Evolutionary conservation across 1,139 yeast genomes (phyloP).

Genomic region (Sugiyamaella castrensis): DNA sequence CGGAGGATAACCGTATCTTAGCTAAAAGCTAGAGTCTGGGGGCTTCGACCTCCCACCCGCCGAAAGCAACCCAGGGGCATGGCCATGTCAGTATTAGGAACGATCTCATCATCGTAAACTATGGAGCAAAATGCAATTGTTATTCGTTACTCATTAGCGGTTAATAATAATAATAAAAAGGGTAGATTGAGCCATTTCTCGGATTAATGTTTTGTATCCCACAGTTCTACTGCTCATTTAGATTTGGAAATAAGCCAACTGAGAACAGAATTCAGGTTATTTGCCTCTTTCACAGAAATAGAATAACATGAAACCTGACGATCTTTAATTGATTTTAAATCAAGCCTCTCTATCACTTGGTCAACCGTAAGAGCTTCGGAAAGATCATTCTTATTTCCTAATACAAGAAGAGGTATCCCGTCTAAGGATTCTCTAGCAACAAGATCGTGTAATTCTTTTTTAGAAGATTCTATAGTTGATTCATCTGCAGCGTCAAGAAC

Average conservation of each 20-base stretch:
- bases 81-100: too few relatives aligned
- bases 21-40: too few relatives aligned
- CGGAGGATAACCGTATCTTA: too few relatives aligned
- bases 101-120: too few relatives aligned
- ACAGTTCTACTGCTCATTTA: constrained; percentile 17
- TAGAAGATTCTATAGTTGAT: constrained; percentile 33
- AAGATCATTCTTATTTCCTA: constrained; percentile 41
- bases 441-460: constrained; percentile 36
- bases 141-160: too few relatives aligned
- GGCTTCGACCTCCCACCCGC: too few relatives aligned
- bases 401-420: constrained; percentile 39
- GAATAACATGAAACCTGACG: constrained; percentile 41
- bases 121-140: too few relatives aligned
- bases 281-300: constrained; percentile 40
- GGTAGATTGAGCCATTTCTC: too few relatives aligned
- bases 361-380: constrained; percentile 37
- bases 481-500: constrained; percentile 41
- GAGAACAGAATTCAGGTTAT: constrained; percentile 38
- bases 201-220: too few relatives aligned
- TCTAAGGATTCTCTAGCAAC: constrained; percentile 34
- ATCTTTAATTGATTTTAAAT: constrained; percentile 34
- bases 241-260: constrained; percentile 37
- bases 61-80: too few relatives aligned
- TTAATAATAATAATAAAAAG: background rate
- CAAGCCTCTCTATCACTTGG: constrained; percentile 35